Conservation (phyloP, 1,284 basidiomycete species). For the Ganoderma sinense region DNA sequence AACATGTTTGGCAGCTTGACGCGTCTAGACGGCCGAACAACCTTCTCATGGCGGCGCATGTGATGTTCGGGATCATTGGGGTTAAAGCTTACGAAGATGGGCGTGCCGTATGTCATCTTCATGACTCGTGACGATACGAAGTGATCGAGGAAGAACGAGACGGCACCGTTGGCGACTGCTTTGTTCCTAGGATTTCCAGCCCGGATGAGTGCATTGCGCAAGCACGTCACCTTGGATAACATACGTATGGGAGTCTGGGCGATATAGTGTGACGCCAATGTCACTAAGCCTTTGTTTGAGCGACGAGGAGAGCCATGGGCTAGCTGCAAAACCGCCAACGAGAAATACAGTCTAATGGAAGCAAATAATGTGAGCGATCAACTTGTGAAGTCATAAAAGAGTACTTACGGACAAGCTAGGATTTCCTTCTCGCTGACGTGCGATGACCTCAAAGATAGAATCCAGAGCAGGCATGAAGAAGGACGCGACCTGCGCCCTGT, state of each 20-base stretch:
- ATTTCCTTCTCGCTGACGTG: constrained; percentile 36
- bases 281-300: constrained; percentile 37
- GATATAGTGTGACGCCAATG: constrained; percentile 45
- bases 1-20: constrained; percentile 42
- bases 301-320: constrained; percentile 43
- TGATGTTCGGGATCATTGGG: constrained; percentile 41
- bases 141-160: constrained; percentile 46
- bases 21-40: constrained; percentile 41
- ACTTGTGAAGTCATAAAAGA: not conserved
- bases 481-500: constrained; percentile 42
- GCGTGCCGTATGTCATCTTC: constrained; percentile 45
- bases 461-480: constrained; percentile 50
- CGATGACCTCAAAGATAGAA: constrained; percentile 43
- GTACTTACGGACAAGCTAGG: constrained; percentile 10
- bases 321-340: constrained; percentile 50
- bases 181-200: constrained; percentile 30
- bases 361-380: not conserved
- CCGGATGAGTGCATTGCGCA: not conserved
- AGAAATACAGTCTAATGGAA: constrained; percentile 44
- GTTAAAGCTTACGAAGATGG: constrained; percentile 38
- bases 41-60: constrained; percentile 32
- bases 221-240: constrained; percentile 23
- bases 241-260: constrained; percentile 56
- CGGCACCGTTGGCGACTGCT: constrained; percentile 46
- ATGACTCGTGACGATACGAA: constrained; percentile 44